Conservation (phyloP, 768 basidiomycete species). For the Pisolithus microcarpus region DNA sequence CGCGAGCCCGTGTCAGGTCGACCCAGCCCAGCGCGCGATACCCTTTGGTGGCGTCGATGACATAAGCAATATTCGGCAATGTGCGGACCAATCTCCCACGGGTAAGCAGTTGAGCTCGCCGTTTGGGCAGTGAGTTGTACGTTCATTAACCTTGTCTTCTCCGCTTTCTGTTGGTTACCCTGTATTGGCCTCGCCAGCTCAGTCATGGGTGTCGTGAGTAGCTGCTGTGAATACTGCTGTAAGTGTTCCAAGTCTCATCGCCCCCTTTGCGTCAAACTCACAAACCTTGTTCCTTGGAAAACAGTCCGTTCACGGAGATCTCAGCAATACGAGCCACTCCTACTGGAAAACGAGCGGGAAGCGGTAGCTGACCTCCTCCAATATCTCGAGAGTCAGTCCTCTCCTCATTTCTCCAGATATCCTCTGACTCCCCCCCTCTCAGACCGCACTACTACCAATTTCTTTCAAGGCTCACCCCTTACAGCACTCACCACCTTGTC, state of each 20-base stretch:
- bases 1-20: constrained; percentile 14
- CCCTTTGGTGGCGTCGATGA: constrained; percentile 11
- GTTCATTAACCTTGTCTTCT: background rate
- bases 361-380: constrained; percentile 96
- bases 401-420: background rate
- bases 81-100: constrained; percentile 21
- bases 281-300: constrained; percentile 12
- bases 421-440: background rate
- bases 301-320: constrained; percentile 76
- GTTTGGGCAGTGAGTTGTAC: background rate
- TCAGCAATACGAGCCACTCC: constrained; percentile 79
- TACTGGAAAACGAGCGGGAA: constrained; percentile 91
- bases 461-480: constrained; percentile 91
- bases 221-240: constrained; percentile 85
- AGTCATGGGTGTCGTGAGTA: constrained; percentile 66
- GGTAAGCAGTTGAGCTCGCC: constrained; percentile 1
- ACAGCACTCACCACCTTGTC: constrained; percentile 92
- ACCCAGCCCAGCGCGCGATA: constrained; percentile 17
- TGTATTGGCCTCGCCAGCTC: background rate
- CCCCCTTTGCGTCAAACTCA: constrained; percentile 9
- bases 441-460: constrained; percentile 97
- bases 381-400: constrained; percentile 86
- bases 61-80: constrained; percentile 6
- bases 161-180: background rate
- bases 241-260: constrained; percentile 24